phyloP scores from a whole-genome alignment of 768 basidiomycete genomes.

The Termitomyces eurrhizus region DNA sequence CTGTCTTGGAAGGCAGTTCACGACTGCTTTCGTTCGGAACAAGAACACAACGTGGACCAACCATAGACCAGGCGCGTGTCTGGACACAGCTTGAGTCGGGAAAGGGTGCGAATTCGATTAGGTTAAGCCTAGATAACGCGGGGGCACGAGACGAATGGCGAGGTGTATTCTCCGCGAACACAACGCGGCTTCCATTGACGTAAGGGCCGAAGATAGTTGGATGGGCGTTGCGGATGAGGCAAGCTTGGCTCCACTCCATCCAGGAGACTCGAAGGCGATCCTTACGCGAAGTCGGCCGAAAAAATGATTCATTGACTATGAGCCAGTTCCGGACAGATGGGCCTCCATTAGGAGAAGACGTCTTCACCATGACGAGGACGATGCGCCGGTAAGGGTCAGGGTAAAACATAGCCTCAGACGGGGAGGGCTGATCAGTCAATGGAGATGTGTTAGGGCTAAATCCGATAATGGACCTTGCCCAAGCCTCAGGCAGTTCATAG shows the following conservation, averaged over 20 bases:
- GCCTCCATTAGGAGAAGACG: conserved; percentile 26
- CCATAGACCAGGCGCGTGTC: conserved; percentile 35
- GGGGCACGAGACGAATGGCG: conserved; percentile 15
- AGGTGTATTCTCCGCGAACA: conserved; percentile 39
- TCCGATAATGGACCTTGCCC: conserved; percentile 42
- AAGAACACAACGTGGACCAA: conserved; percentile 36
- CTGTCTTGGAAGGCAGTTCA: conserved; percentile 39
- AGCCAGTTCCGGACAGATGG: conserved; percentile 42
- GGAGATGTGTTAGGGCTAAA: conserved; percentile 47
- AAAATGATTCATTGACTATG: conserved; percentile 51
- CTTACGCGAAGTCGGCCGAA: conserved; percentile 38
- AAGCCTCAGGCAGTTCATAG: conserved; percentile 54
- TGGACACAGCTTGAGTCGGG: conserved; percentile 28
- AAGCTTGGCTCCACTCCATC: conserved; percentile 53
- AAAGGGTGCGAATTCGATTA: conserved; percentile 44
- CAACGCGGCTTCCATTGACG: conserved; percentile 41
- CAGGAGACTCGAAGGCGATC: conserved; percentile 47
- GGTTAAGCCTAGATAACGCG: conserved; percentile 26
- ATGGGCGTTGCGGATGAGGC: conserved; percentile 40
- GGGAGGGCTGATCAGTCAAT: conserved; percentile 28
- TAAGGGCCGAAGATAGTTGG: conserved; percentile 34
- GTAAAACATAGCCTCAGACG: conserved; percentile 50
- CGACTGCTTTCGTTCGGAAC: conserved; percentile 40
- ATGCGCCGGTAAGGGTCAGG: conserved; percentile 49
- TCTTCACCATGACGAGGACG: conserved; percentile 43